Evolutionary conservation across 2,329 filamentous ascomycete species (phyloP).

Genomic region (Phoma sp.): DNA sequence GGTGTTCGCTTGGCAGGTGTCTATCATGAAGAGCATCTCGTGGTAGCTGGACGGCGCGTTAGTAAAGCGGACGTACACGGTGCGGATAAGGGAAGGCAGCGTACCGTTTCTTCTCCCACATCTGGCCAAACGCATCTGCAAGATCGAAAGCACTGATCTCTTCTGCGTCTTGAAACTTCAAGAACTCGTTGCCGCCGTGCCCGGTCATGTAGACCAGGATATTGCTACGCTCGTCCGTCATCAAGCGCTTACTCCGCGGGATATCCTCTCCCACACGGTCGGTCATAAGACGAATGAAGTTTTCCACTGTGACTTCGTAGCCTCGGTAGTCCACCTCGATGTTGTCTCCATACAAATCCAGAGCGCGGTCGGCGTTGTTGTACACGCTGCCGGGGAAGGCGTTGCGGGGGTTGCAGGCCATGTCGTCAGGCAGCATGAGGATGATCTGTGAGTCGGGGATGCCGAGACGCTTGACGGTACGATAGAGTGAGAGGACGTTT

Average conservation of each 20-base stretch:
- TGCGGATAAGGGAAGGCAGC: constrained; percentile 2
- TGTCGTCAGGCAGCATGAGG: constrained; percentile 99
- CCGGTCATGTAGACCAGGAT: constrained; percentile 99
- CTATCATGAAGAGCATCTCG: constrained; percentile 99
- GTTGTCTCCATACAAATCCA: constrained; percentile 97
- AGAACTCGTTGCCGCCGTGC: constrained; percentile 94
- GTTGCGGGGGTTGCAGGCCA: constrained; percentile 99
- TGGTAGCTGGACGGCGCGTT: constrained; percentile 70
- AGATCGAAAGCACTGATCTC: constrained; percentile 97
- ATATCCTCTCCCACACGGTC: constrained; percentile 95
- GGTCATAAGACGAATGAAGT: constrained; percentile 94
- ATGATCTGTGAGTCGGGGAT: constrained; percentile 99
- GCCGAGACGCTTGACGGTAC: constrained; percentile 95
- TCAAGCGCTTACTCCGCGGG: constrained; percentile 88
- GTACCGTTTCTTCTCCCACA: constrained; percentile 99
- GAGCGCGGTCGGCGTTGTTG: constrained; percentile 93
- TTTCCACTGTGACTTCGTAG: constrained; percentile 98
- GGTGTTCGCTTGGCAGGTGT: constrained; percentile 98
- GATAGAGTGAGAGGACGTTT: constrained; percentile 96
- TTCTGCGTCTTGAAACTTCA: constrained; percentile 98
- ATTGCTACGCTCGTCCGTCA: constrained; percentile 95
- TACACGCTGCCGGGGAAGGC: constrained; percentile 97
- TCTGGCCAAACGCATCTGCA: constrained; percentile 97
- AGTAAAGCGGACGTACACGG: background rate
- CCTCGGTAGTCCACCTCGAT: constrained; percentile 98